A percentile compares a stretch with the other conserved stretches of the same genome.
Evolutionary conservation across 371 early-diverging fungal species (phyloP).

Genomic region (Sanchytrium tribonematis): DNA sequence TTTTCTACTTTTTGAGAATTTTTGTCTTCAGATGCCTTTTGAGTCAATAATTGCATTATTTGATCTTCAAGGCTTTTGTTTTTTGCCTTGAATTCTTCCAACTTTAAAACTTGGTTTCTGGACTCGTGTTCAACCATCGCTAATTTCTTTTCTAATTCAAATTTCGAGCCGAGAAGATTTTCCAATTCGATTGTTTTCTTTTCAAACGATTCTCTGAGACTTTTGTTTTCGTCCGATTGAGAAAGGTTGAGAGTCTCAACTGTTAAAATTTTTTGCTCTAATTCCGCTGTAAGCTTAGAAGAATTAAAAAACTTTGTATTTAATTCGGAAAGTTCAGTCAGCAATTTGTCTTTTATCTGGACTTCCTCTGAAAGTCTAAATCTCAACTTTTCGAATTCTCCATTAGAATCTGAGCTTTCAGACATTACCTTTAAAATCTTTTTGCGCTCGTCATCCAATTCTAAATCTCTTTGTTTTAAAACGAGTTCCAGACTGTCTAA

Average conservation of each 20-base stretch:
- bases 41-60: background rate
- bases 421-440: slow-evolving; percentile 6
- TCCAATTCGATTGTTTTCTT: background rate
- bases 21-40: background rate
- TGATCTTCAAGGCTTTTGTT: too few relatives aligned
- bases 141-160: background rate
- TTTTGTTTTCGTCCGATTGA: background rate
- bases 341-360: background rate
- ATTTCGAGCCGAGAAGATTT: background rate
- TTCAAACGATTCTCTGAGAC: background rate
- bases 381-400: slow-evolving; percentile 9
- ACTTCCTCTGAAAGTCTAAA: slow-evolving; percentile 2
- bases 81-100: too few relatives aligned
- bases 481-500: background rate
- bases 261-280: background rate
- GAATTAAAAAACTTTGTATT: background rate
- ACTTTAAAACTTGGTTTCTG: too few relatives aligned
- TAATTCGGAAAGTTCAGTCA: background rate
- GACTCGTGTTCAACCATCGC: background rate
- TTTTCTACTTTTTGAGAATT: background rate
- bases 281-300: background rate
- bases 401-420: slow-evolving; percentile 10
- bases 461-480: background rate
- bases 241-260: background rate
- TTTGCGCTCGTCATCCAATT: slow-evolving; percentile 7